phyloP scores from a whole-genome alignment of 2,329 filamentous ascomycete species.

The Zymoseptoria ardabiliae region DNA sequence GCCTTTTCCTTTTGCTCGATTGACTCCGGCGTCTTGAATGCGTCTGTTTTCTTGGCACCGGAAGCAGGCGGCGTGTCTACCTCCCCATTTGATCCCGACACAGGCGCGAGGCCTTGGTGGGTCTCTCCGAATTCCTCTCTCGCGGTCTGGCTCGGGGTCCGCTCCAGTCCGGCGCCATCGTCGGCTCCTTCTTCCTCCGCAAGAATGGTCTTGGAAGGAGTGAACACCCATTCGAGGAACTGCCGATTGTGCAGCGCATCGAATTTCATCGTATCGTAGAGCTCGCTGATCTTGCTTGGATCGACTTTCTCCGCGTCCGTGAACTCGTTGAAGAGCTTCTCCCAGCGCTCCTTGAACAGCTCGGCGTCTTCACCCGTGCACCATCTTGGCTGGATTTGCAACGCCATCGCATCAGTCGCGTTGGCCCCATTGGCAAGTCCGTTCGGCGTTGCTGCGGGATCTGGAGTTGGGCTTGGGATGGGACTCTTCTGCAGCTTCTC shows the following conservation, averaged over 20 bases:
- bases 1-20: not conserved
- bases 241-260: constrained; percentile 94
- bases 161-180: constrained; percentile 13
- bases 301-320: constrained; percentile 96
- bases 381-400: constrained; percentile 76
- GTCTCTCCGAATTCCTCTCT: constrained; percentile 28
- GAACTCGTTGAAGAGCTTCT: constrained; percentile 95
- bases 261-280: constrained; percentile 99
- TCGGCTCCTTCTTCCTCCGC: constrained; percentile 48
- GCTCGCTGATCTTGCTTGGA: constrained; percentile 94
- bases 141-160: constrained; percentile 27
- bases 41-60: constrained; percentile 18
- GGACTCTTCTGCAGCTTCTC: constrained; percentile 42
- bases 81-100: constrained; percentile 4
- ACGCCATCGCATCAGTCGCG: constrained; percentile 13
- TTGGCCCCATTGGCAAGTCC: not conserved
- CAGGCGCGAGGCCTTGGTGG: constrained; percentile 21
- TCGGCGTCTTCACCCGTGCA: constrained; percentile 93
- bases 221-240: constrained; percentile 96
- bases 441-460: constrained; percentile 25
- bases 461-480: constrained; percentile 20
- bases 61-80: constrained; percentile 12
- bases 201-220: constrained; percentile 70
- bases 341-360: constrained; percentile 93
- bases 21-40: constrained; percentile 11